Conservation (phyloP, 306 rosid genomes). For the Medicago arabica region DNA sequence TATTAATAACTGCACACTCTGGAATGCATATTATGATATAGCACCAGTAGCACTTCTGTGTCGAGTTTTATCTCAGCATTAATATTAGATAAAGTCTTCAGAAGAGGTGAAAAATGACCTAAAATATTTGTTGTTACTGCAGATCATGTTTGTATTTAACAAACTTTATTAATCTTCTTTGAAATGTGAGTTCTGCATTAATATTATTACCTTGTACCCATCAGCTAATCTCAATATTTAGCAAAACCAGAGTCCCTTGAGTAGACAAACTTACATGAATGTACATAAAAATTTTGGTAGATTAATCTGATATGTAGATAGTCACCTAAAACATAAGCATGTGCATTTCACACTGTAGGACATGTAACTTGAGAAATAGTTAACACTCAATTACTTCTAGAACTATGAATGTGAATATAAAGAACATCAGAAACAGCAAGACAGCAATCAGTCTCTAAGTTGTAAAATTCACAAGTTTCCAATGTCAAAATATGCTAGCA, state of each 20-base stretch:
- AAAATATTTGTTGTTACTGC: slow-evolving; percentile 6
- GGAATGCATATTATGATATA: slow-evolving; percentile 17
- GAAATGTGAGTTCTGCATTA: neutral
- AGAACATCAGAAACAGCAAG: neutral
- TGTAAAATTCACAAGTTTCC: neutral
- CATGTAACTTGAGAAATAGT: neutral
- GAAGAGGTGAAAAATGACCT: slow-evolving; percentile 8
- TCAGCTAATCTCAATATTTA: neutral
- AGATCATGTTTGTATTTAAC: slow-evolving; percentile 1
- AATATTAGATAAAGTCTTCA: neutral
- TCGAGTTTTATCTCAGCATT: neutral
- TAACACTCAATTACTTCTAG: neutral
- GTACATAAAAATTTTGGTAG: neutral
- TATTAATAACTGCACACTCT: neutral
- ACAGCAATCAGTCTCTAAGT: neutral
- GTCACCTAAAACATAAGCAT: neutral
- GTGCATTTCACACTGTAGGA: neutral
- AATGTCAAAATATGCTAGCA: neutral
- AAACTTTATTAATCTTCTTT: neutral
- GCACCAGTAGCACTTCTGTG: neutral
- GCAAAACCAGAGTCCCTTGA: neutral
- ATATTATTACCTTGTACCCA: neutral
- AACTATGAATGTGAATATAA: neutral
- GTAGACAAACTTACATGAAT: slow-evolving; percentile 15
- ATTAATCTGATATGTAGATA: slow-evolving; percentile 4